Conservation (phyloP, 306 rosid species). For the Vigna nakashimae region DNA sequence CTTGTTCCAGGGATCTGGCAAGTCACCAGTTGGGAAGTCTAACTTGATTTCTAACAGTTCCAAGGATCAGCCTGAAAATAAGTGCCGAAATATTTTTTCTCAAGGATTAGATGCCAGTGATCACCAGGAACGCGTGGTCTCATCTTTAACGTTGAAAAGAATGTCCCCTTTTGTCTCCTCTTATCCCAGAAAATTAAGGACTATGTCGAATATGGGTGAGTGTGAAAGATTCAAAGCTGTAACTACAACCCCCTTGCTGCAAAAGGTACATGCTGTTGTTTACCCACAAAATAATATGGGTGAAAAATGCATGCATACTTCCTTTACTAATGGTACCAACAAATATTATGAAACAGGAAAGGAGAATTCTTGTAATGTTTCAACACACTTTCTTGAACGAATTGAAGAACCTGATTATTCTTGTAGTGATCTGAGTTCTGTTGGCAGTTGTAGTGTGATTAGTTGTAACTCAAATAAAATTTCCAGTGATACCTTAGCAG, state of each 20-base stretch:
- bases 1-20: conserved; percentile 50
- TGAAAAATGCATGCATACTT: conserved; percentile 61
- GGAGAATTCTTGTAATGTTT: conserved; percentile 46
- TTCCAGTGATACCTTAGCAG: conserved; percentile 54
- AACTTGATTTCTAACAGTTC: conserved; percentile 41
- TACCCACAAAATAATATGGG: conserved; percentile 68
- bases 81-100: conserved; percentile 43
- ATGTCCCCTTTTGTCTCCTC: conserved; percentile 50
- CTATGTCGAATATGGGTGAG: conserved; percentile 51
- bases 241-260: conserved; percentile 44
- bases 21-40: conserved; percentile 41
- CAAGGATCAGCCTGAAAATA: conserved; percentile 44
- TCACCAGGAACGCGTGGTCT: conserved; percentile 47
- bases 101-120: conserved; percentile 47
- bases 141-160: conserved; percentile 67
- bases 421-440: conserved; percentile 71
- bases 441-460: conserved; percentile 85
- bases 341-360: conserved; percentile 54
- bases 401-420: conserved; percentile 54
- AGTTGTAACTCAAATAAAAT: conserved; percentile 51
- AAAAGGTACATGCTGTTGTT: conserved; percentile 83
- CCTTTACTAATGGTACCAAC: conserved; percentile 56
- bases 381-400: conserved; percentile 56
- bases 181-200: conserved; percentile 65
- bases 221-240: conserved; percentile 40